These are phyloP conservation scores for Penicillium paxilli DNA, from an alignment of 495 filamentous ascomycete species.

Conservation along the genomic window DNA sequence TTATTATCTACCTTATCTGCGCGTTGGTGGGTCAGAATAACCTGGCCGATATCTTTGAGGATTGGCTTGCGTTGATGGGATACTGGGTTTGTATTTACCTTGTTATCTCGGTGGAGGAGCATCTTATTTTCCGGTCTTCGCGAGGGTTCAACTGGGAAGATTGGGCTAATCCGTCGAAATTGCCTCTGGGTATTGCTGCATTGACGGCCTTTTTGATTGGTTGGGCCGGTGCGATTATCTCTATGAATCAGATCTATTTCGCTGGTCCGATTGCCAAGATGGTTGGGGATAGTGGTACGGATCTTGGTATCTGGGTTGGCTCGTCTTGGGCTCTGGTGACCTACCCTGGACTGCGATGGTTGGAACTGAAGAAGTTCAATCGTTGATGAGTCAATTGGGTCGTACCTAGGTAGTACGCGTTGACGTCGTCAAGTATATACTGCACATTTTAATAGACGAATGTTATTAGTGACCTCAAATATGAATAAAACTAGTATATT, in stretches of 20 bases:
- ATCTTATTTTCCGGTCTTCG: slow-evolving; percentile 48
- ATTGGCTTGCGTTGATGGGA: slow-evolving; percentile 60
- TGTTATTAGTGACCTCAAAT: too few relatives aligned
- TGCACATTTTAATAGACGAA: too few relatives aligned
- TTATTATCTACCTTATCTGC: slow-evolving; percentile 55
- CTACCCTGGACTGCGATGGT: slow-evolving; percentile 46
- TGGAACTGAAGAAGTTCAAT: slow-evolving; percentile 44
- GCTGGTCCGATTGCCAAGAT: slow-evolving; percentile 55
- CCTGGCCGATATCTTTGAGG: slow-evolving; percentile 56
- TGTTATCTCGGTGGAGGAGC: slow-evolving; percentile 52
- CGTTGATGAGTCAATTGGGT: too few relatives aligned
- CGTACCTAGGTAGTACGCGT: too few relatives aligned
- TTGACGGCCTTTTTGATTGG: slow-evolving; percentile 58
- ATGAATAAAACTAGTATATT: too few relatives aligned
- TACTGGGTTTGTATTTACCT: slow-evolving; percentile 60
- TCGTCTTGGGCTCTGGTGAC: slow-evolving; percentile 44
- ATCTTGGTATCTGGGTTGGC: slow-evolving; percentile 51
- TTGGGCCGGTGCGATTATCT: slow-evolving; percentile 61
- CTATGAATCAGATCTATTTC: slow-evolving; percentile 63
- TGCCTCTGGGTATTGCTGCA: slow-evolving; percentile 62
- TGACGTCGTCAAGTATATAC: too few relatives aligned
- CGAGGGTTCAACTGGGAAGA: slow-evolving; percentile 55
- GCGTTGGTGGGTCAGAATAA: slow-evolving; percentile 52
- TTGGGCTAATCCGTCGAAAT: slow-evolving; percentile 50
- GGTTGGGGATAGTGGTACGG: slow-evolving; percentile 25